These are phyloP conservation scores for Saururus chinensis DNA, from an alignment of 164 flowering plant genomes.

Conservation along the genomic window DNA sequence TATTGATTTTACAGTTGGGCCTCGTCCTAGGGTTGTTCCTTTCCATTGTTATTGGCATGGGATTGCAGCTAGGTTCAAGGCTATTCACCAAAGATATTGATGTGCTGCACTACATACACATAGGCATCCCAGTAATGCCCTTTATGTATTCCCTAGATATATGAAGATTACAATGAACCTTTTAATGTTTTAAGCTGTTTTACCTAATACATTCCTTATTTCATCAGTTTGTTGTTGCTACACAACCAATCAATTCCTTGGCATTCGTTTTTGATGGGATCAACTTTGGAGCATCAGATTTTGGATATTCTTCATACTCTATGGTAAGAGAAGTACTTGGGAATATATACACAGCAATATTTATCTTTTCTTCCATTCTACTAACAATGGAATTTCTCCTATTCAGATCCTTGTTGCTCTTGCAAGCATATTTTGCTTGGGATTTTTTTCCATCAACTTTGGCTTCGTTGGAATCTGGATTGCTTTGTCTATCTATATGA, in stretches of 20 bases:
- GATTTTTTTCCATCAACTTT: slow-evolving; percentile 38
- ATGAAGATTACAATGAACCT: background rate
- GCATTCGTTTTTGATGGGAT: slow-evolving; percentile 87
- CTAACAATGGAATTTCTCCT: background rate
- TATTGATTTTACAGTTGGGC: slow-evolving; percentile 47
- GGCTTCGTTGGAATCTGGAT: slow-evolving; percentile 88
- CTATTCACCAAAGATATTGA: slow-evolving; percentile 53
- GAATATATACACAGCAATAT: background rate
- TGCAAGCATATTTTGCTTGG: slow-evolving; percentile 49
- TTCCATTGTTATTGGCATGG: slow-evolving; percentile 45
- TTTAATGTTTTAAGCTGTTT: background rate
- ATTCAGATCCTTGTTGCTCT: slow-evolving; percentile 67
- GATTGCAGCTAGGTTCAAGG: slow-evolving; percentile 45
- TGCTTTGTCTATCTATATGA: slow-evolving; percentile 79
- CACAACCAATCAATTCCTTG: slow-evolving; percentile 73
- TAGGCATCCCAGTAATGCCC: slow-evolving; percentile 66
- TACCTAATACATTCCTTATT: background rate
- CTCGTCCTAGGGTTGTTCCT: slow-evolving; percentile 59
- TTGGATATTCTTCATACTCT: slow-evolving; percentile 64
- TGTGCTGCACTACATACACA: slow-evolving; percentile 49
- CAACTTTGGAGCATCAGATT: slow-evolving; percentile 90
- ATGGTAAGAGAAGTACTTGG: slow-evolving; percentile 38
- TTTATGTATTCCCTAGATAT: background rate
- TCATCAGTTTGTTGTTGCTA: slow-evolving; percentile 71
- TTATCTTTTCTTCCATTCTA: background rate